Conservation (phyloP, 495 filamentous ascomycete species). For the Penicillium robsamsonii region DNA sequence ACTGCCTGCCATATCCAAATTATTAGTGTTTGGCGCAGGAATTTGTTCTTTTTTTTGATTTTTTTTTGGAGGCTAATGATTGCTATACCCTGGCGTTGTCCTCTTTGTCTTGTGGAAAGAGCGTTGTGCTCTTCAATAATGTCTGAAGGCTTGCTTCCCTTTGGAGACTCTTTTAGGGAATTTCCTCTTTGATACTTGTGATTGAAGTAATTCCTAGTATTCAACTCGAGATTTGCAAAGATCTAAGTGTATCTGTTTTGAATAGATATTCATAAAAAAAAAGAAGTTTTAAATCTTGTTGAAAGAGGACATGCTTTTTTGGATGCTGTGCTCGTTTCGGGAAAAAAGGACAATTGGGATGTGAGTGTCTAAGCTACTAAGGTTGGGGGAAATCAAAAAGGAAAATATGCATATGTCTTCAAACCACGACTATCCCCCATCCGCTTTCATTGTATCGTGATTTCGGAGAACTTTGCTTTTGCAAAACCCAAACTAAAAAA, state of each 20-base stretch:
- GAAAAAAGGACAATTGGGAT: conserved; percentile 37
- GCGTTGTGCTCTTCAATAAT: neutral
- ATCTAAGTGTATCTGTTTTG: conserved; percentile 4
- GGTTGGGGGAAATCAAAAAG: conserved; percentile 32
- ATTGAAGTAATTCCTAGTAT: neutral
- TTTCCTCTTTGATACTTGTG: neutral
- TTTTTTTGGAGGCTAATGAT: neutral
- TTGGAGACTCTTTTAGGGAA: neutral
- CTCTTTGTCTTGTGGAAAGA: neutral
- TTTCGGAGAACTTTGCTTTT: conserved; percentile 28
- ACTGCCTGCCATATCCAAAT: neutral
- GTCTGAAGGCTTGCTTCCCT: neutral
- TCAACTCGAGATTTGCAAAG: conserved; percentile 1
- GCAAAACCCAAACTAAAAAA: conserved; percentile 20
- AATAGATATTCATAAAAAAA: conserved; percentile 4
- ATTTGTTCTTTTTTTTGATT: neutral
- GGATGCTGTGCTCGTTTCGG: conserved; percentile 21
- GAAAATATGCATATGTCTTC: conserved; percentile 41
- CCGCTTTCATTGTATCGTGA: conserved; percentile 49
- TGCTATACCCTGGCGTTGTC: conserved; percentile 11
- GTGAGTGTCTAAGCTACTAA: conserved; percentile 47
- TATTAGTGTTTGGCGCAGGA: neutral
- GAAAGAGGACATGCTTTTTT: conserved; percentile 28
- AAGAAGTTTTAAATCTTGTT: conserved; percentile 12
- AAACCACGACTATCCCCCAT: conserved; percentile 36